Evolutionary conservation across 306 rosid species (phyloP), one percentile per base, ranked within the genome.

Genomic region (Vigna mungo): DNA sequence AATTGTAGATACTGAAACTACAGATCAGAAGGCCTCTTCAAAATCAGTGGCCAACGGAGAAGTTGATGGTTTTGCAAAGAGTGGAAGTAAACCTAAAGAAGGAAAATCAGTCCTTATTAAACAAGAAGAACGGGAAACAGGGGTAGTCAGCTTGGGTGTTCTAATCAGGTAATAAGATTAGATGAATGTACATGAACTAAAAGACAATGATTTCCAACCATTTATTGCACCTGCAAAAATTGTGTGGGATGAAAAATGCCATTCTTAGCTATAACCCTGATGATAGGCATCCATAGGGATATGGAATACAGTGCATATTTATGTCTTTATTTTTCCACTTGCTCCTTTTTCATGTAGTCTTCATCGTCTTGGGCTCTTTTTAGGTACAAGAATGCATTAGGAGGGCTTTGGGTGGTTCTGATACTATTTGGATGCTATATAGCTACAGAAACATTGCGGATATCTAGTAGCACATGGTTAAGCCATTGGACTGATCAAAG

Each of bases 71-170:
- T 4, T 83, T n/a, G 69, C 59, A 63, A 82, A 77, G 58, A 84
- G 76, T 78, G 83, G 23, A 55, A 83, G 74, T 70, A 66, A 84
- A 77, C 78, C 67, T 49, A 77, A 92, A 74, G 87, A 83, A 82
- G 84, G 86, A 86, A 95, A 87, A 83, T 95, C 97, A 21, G 80
- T 88, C 70, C 89, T 92, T 67, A 87, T 95, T 46, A 92, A 90
- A 81, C 92, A 89, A 85, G 98, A 95, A 85, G 98, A 95, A 78
- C 82, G 97, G 64, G 98, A 90, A 86, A 92, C 95, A 58, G 98
- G 98, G 41, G 85, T 95, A 72, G 96, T 92, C 67, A 90, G 95
- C 82, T 84, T 75, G 96, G 88, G 82, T 27, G 89, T 95, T 80
- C 82, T 95, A 74, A 21, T 17, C 53, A 90, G 98, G 97, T 95